A percentile compares a stretch with the other conserved stretches of the same genome.
Conservation (phyloP, 371 early-diverging fungal species). For the Zancudomyces culisetae region DNA sequence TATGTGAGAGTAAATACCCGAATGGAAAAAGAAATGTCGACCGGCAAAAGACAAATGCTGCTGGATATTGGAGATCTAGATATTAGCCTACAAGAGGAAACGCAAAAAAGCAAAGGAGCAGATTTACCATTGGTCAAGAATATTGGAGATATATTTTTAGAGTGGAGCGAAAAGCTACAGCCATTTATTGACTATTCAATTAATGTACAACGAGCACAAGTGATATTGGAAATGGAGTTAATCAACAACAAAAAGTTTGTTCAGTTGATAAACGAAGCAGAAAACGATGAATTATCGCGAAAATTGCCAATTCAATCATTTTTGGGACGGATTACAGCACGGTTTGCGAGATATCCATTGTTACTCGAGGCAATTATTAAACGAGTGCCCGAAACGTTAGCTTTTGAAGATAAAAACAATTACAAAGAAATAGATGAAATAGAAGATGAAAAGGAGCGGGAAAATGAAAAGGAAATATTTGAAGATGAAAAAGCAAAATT, state of each 20-base stretch:
- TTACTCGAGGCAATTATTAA: conserved; percentile 68
- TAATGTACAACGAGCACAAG: conserved; percentile 31
- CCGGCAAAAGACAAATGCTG: no score
- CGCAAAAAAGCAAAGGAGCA: no score
- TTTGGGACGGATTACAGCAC: conserved; percentile 66
- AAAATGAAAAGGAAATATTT: conserved; percentile 6
- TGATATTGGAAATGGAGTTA: conserved; percentile 28
- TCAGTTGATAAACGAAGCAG: conserved; percentile 26
- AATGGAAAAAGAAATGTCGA: neutral
- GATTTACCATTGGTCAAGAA: conserved; percentile 21
- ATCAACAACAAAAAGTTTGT: conserved; percentile 24
- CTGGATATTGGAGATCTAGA: neutral
- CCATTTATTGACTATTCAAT: conserved; percentile 35
- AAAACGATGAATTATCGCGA: conserved; percentile 28
- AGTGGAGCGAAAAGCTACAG: conserved; percentile 20
- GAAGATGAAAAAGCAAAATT: no score
- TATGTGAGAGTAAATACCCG: neutral
- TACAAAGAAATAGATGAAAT: neutral
- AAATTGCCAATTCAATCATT: conserved; percentile 66
- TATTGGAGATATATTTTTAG: conserved; percentile 35
- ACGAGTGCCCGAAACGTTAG: conserved; percentile 9
- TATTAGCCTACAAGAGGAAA: neutral
- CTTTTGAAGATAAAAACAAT: no score
- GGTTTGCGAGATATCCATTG: conserved; percentile 75
- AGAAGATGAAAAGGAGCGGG: conserved; percentile 35